Evolutionary conservation across 805 yeast genomes (phyloP).

Genomic region (Metschnikowia lachancei): DNA sequence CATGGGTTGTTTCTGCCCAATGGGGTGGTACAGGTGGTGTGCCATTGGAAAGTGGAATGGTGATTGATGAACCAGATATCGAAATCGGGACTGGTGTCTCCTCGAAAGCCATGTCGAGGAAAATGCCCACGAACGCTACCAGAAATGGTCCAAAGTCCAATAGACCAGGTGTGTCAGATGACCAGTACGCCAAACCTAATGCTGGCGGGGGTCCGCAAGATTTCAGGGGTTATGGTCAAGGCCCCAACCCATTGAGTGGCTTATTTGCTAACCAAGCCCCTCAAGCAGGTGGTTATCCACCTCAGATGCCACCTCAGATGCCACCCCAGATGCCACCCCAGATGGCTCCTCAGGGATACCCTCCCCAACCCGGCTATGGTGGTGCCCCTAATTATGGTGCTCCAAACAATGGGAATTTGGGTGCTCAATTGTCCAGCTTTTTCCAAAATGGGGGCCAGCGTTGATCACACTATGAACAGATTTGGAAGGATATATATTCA

Average conservation of each 20-base stretch:
- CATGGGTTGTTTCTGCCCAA: slow-evolving; percentile 86
- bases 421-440: slow-evolving; percentile 40
- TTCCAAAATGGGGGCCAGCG: slow-evolving; percentile 27
- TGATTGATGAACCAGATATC: slow-evolving; percentile 95
- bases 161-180: slow-evolving; percentile 56
- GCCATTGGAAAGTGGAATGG: slow-evolving; percentile 73
- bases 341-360: slow-evolving; percentile 12
- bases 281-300: slow-evolving; percentile 14
- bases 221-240: slow-evolving; percentile 32
- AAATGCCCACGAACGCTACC: slow-evolving; percentile 88
- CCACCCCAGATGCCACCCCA: slow-evolving; percentile 6
- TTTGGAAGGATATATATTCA: no score
- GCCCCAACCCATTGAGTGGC: slow-evolving; percentile 49
- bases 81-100: slow-evolving; percentile 94
- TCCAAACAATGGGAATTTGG: slow-evolving; percentile 29
- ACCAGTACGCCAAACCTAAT: slow-evolving; percentile 37
- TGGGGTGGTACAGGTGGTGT: slow-evolving; percentile 97
- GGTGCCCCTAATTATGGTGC: slow-evolving; percentile 15
- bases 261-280: slow-evolving; percentile 34
- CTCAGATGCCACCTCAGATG: slow-evolving; percentile 13
- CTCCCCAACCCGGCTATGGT: slow-evolving; percentile 13
- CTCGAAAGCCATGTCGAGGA: slow-evolving; percentile 84
- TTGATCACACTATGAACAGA: background rate
- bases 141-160: slow-evolving; percentile 84
- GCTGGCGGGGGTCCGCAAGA: slow-evolving; percentile 39